These are phyloP conservation scores for Leccinum broughii DNA, from an alignment of 768 basidiomycete genomes.

Conservation along the genomic window DNA sequence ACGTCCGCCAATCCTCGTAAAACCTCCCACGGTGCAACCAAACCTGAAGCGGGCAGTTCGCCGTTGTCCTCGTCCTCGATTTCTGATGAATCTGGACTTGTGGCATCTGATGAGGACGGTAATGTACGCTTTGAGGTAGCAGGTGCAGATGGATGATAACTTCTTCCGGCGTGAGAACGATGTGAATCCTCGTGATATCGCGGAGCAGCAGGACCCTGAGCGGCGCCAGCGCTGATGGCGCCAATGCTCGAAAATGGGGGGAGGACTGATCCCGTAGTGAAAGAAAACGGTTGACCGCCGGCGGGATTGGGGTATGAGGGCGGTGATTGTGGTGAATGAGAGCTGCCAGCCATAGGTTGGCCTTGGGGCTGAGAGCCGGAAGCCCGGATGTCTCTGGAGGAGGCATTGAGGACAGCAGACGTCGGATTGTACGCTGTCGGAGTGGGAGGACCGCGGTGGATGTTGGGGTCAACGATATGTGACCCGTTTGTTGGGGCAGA, in stretches of 20 bases:
- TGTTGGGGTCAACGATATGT: constrained; percentile 24
- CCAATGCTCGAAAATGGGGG: constrained; percentile 75
- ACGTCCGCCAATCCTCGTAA: constrained; percentile 79
- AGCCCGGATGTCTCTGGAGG: constrained; percentile 34
- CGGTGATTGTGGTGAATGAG: constrained; percentile 44
- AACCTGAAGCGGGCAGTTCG: constrained; percentile 76
- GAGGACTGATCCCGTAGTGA: constrained; percentile 52
- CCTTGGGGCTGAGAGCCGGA: constrained; percentile 36
- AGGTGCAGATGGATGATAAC: constrained; percentile 31
- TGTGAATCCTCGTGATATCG: constrained; percentile 52
- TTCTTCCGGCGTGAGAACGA: constrained; percentile 29
- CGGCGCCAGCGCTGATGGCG: constrained; percentile 46
- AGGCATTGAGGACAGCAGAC: constrained; percentile 25
- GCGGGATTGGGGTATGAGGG: constrained; percentile 45
- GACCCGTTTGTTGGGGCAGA: constrained; percentile 41
- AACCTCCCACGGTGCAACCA: constrained; percentile 88
- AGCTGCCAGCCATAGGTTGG: constrained; percentile 40
- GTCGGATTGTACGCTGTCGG: constrained; percentile 29
- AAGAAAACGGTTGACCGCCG: constrained; percentile 31
- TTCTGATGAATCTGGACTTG: constrained; percentile 82
- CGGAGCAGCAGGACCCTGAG: constrained; percentile 54
- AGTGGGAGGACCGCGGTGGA: constrained; percentile 33
- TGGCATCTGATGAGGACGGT: constrained; percentile 62
- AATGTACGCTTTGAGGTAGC: constrained; percentile 60
- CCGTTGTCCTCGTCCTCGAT: constrained; percentile 81